Percentiles rank a stretch among this genome's conserved stretches.
These are phyloP conservation scores for Anacardium occidentale DNA, from an alignment of 345 rosid genomes.

Conservation along the genomic window DNA sequence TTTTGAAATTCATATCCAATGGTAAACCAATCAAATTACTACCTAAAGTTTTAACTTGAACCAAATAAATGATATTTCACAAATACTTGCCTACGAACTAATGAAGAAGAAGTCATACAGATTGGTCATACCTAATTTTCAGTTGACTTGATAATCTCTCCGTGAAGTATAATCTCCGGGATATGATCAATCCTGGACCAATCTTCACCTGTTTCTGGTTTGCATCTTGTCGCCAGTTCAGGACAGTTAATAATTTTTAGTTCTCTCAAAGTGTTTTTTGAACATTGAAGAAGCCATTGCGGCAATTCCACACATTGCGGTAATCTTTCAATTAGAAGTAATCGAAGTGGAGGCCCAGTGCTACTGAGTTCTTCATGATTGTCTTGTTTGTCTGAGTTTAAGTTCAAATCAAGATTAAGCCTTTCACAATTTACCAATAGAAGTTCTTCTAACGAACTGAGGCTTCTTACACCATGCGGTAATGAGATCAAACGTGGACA, in stretches of 20 bases:
- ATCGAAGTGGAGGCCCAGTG: slow-evolving; percentile 13
- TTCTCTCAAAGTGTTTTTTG: slow-evolving; percentile 17
- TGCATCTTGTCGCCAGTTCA: slow-evolving; percentile 13
- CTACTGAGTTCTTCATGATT: neutral
- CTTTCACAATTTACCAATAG: slow-evolving; percentile 20
- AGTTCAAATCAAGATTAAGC: slow-evolving; percentile 15
- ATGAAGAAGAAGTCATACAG: neutral
- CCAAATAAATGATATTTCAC: neutral
- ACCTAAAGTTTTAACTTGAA: no score
- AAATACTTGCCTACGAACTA: neutral
- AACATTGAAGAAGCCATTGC: slow-evolving; percentile 26
- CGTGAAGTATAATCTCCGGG: slow-evolving; percentile 18
- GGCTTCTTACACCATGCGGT: slow-evolving; percentile 16
- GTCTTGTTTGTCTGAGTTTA: neutral
- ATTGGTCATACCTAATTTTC: neutral
- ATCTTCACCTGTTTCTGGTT: slow-evolving; percentile 20
- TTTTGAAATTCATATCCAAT: no score
- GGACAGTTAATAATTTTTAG: slow-evolving; percentile 16
- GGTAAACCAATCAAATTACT: no score
- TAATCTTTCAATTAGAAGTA: slow-evolving; percentile 8
- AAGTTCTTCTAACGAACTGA: slow-evolving; percentile 23
- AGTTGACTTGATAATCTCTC: slow-evolving; percentile 14
- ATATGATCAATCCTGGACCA: slow-evolving; percentile 33
- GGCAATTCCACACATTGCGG: slow-evolving; percentile 26
- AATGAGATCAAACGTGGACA: slow-evolving; percentile 21